Conservation (phyloP, 1,284 basidiomycete species). For the Fomitopsis pinicola region DNA sequence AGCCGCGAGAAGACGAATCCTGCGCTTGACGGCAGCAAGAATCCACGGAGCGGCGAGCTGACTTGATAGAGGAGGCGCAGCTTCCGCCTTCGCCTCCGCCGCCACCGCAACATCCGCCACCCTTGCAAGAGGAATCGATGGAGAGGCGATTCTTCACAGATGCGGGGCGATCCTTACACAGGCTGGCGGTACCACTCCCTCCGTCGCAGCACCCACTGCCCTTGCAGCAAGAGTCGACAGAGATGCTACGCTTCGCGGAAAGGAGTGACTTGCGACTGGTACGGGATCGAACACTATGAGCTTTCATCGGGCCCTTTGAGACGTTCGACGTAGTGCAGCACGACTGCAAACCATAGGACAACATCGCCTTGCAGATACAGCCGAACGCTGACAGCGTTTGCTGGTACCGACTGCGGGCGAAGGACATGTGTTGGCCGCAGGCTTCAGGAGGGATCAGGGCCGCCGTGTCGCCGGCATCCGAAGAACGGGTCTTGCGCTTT, state of each 20-base stretch:
- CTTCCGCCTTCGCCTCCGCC: background rate
- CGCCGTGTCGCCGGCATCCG: background rate
- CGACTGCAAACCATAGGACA: conserved; percentile 24
- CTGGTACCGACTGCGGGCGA: conserved; percentile 25
- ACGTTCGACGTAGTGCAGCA: conserved; percentile 18
- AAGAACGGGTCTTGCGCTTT: conserved; percentile 11
- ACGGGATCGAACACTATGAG: background rate
- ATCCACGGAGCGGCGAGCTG: background rate
- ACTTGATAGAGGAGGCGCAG: background rate
- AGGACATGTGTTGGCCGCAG: conserved; percentile 25
- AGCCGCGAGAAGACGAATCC: background rate
- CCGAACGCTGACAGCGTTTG: conserved; percentile 27
- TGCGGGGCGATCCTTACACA: background rate
- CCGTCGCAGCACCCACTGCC: conserved; percentile 12
- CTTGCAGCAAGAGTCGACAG: conserved; percentile 20
- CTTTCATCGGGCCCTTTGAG: conserved; percentile 2
- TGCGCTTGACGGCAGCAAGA: conserved; percentile 6
- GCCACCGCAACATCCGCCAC: background rate
- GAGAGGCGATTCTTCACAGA: background rate
- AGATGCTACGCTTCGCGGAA: conserved; percentile 11
- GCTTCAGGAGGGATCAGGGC: conserved; percentile 17
- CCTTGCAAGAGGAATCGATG: conserved; percentile 5
- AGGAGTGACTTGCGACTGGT: background rate
- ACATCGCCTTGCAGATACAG: conserved; percentile 26
- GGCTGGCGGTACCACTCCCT: background rate